These are phyloP conservation scores for Fusarium anguioides DNA, from an alignment of 2,329 filamentous ascomycete genomes.

Conservation along the genomic window DNA sequence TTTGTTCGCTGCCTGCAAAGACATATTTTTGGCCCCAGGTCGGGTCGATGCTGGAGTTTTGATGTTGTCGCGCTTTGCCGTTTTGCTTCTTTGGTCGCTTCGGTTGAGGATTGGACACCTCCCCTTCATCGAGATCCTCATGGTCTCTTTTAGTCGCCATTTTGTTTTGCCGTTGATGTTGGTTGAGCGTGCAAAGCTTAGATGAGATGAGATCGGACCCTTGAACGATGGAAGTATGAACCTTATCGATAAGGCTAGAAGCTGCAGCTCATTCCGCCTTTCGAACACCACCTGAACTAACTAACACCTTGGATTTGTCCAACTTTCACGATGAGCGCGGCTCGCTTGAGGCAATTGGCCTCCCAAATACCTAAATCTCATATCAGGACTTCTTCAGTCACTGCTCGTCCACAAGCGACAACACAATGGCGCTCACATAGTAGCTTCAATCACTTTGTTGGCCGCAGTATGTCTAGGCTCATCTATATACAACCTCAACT, in stretches of 20 bases:
- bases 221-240: constrained; percentile 13
- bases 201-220: constrained; percentile 13
- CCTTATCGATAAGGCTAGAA: constrained; percentile 40
- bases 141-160: constrained; percentile 54
- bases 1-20: constrained; percentile 70
- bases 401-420: constrained; percentile 10
- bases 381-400: neutral
- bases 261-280: constrained; percentile 31
- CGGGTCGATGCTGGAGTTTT: constrained; percentile 65
- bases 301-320: constrained; percentile 3
- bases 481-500: constrained; percentile 6
- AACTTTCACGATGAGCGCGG: constrained; percentile 48
- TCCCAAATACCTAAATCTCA: neutral
- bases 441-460: constrained; percentile 54
- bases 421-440: constrained; percentile 46
- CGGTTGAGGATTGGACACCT: constrained; percentile 42
- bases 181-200: constrained; percentile 14
- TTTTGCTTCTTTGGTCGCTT: constrained; percentile 47
- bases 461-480: constrained; percentile 41
- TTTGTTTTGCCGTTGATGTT: neutral
- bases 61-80: constrained; percentile 53
- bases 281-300: neutral
- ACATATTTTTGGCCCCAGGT: constrained; percentile 78
- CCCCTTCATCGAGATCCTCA: constrained; percentile 47
- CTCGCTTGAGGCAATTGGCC: constrained; percentile 45